These are phyloP conservation scores for Pichia ethanolica DNA, from an alignment of 805 yeast genomes.

Conservation along the genomic window DNA sequence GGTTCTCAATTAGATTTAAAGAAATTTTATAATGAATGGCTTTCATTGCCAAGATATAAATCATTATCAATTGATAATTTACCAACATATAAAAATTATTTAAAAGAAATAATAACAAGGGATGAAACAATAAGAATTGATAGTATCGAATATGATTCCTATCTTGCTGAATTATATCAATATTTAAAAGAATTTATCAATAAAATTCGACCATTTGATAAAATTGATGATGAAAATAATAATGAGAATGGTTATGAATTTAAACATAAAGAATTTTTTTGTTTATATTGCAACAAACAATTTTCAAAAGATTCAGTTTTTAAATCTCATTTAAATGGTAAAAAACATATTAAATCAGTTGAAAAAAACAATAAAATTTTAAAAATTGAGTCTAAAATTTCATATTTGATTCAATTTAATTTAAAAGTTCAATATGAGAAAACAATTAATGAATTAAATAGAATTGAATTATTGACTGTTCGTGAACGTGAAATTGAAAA, in stretches of 20 bases:
- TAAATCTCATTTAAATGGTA: slow-evolving; percentile 63
- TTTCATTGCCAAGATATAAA: slow-evolving; percentile 32
- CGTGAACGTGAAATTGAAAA: slow-evolving; percentile 57
- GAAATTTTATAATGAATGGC: slow-evolving; percentile 44
- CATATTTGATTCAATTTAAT: background rate
- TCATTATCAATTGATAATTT: slow-evolving; percentile 4
- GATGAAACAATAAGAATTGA: slow-evolving; percentile 23
- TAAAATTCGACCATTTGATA: slow-evolving; percentile 41
- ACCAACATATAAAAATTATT: slow-evolving; percentile 17
- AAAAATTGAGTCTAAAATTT: slow-evolving; percentile 4
- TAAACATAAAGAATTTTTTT: slow-evolving; percentile 29
- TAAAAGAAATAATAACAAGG: slow-evolving; percentile 7
- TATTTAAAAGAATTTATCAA: slow-evolving; percentile 46
- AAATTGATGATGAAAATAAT: background rate
- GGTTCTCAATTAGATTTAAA: slow-evolving; percentile 61
- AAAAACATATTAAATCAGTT: slow-evolving; percentile 57
- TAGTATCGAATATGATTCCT: slow-evolving; percentile 31
- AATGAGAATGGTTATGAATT: slow-evolving; percentile 3
- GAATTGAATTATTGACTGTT: slow-evolving; percentile 61
- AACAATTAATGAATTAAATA: slow-evolving; percentile 56
- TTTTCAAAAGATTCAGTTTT: slow-evolving; percentile 63
- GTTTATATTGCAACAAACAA: slow-evolving; percentile 54
- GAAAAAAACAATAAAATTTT: background rate
- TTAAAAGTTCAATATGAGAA: slow-evolving; percentile 35
- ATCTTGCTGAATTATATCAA: slow-evolving; percentile 36